A percentile compares a stretch with the other conserved stretches of the same genome.
Conservation (phyloP, 257 asterid species). For the Gynochthodes officinalis region DNA sequence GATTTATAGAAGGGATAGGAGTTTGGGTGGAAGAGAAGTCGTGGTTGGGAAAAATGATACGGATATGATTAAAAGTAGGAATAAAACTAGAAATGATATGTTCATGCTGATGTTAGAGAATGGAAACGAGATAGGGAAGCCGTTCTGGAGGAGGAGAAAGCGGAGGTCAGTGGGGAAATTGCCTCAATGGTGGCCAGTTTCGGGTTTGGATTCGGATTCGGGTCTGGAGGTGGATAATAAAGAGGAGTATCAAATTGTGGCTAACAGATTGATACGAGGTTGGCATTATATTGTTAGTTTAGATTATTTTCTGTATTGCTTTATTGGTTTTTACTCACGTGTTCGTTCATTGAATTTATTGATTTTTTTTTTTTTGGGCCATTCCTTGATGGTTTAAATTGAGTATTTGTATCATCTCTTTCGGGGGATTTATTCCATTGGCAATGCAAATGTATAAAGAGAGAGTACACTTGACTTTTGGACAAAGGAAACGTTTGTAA, state of each 20-base stretch:
- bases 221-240: slow-evolving; percentile 22
- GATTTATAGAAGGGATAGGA: slow-evolving; percentile 80
- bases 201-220: slow-evolving; percentile 22
- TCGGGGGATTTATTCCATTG: background rate
- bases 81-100: slow-evolving; percentile 18
- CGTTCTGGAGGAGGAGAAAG: slow-evolving; percentile 33
- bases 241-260: slow-evolving; percentile 70
- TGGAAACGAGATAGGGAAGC: slow-evolving; percentile 20
- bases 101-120: slow-evolving; percentile 17
- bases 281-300: slow-evolving; percentile 14
- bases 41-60: slow-evolving; percentile 58
- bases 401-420: too few relatives aligned
- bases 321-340: too few relatives aligned
- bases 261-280: slow-evolving; percentile 74
- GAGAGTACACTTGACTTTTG: background rate
- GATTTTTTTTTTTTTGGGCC: background rate
- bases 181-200: slow-evolving; percentile 93
- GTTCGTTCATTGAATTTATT: background rate
- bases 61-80: slow-evolving; percentile 16
- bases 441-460: background rate
- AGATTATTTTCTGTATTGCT: background rate
- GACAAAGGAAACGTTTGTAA: background rate
- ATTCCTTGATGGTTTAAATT: background rate
- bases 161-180: slow-evolving; percentile 36
- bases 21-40: slow-evolving; percentile 90